Conservation (phyloP, 345 rosid species). For the Tarenaya hassleriana region DNA sequence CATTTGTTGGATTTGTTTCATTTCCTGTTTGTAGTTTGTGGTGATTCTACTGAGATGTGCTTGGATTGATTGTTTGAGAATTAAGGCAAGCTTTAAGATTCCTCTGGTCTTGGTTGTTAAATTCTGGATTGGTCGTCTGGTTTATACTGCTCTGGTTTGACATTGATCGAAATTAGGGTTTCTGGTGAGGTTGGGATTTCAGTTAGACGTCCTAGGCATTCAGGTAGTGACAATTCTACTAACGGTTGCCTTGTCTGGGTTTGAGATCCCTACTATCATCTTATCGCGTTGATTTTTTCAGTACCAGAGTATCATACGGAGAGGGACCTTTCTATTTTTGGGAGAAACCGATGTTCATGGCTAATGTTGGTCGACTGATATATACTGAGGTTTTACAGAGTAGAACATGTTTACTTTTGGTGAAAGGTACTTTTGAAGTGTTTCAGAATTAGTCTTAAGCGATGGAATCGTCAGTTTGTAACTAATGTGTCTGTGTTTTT, state of each 20-base stretch:
- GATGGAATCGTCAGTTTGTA: too few species aligned
- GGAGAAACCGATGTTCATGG: too few species aligned
- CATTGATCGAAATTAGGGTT: constrained; percentile 35
- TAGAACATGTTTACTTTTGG: too few species aligned
- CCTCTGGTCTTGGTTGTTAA: constrained; percentile 4
- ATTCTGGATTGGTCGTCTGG: constrained; percentile 6
- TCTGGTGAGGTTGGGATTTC: constrained; percentile 11
- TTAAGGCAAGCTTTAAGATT: too few species aligned
- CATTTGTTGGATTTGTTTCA: constrained; percentile 8
- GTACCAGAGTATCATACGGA: too few species aligned
- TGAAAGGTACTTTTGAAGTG: too few species aligned
- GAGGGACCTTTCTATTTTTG: constrained; percentile 1
- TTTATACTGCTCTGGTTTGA: constrained; percentile 1
- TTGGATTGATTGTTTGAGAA: background rate
- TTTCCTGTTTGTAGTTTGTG: constrained; percentile 13
- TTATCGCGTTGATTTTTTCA: background rate
- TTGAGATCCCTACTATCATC: background rate
- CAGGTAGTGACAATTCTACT: background rate
- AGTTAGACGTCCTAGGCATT: background rate
- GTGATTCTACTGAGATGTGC: constrained; percentile 10
- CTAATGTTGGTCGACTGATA: too few species aligned
- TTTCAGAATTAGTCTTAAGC: too few species aligned
- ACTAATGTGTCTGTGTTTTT: too few species aligned
- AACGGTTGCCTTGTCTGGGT: background rate
- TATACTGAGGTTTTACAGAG: too few species aligned